Conservation (phyloP, 768 basidiomycete genomes). For the Pleurotus tuoliensis region DNA sequence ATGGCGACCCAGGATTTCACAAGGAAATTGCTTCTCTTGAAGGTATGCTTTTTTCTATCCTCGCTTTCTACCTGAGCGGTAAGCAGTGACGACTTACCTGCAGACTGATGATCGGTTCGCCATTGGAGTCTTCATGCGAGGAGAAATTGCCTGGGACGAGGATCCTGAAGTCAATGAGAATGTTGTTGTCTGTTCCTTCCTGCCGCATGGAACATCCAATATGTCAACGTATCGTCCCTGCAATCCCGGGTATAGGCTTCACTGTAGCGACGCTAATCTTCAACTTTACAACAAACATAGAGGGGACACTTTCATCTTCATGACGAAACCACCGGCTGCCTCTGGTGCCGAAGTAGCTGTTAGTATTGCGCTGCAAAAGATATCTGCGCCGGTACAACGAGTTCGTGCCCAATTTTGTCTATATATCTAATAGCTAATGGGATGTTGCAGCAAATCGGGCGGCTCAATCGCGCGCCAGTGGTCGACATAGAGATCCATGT, state of each 20-base stretch:
- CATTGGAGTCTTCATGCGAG: slow-evolving; percentile 61
- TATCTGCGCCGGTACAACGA: slow-evolving; percentile 48
- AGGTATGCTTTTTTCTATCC: slow-evolving; percentile 30
- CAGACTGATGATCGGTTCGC: slow-evolving; percentile 62
- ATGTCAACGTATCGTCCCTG: slow-evolving; percentile 49
- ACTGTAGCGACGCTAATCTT: slow-evolving; percentile 50
- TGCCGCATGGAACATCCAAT: slow-evolving; percentile 45
- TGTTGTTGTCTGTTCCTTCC: slow-evolving; percentile 60
- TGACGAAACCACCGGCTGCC: slow-evolving; percentile 43
- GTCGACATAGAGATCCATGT: slow-evolving; percentile 61
- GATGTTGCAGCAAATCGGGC: slow-evolving; percentile 51
- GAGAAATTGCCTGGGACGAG: slow-evolving; percentile 53
- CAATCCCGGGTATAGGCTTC: slow-evolving; percentile 48
- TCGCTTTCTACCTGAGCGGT: background rate
- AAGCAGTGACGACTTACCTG: background rate
- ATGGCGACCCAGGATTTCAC: slow-evolving; percentile 55
- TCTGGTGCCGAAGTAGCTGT: slow-evolving; percentile 44
- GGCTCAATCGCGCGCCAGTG: slow-evolving; percentile 48
- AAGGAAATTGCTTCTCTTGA: slow-evolving; percentile 52
- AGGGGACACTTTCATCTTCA: slow-evolving; percentile 55
- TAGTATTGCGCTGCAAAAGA: slow-evolving; percentile 63
- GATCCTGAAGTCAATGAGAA: slow-evolving; percentile 56
- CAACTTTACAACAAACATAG: slow-evolving; percentile 55
- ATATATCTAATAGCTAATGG: background rate
- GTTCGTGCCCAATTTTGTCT: slow-evolving; percentile 21